phyloP scores from a whole-genome alignment of 495 filamentous ascomycete species.

The Aspergillus indologenus region DNA sequence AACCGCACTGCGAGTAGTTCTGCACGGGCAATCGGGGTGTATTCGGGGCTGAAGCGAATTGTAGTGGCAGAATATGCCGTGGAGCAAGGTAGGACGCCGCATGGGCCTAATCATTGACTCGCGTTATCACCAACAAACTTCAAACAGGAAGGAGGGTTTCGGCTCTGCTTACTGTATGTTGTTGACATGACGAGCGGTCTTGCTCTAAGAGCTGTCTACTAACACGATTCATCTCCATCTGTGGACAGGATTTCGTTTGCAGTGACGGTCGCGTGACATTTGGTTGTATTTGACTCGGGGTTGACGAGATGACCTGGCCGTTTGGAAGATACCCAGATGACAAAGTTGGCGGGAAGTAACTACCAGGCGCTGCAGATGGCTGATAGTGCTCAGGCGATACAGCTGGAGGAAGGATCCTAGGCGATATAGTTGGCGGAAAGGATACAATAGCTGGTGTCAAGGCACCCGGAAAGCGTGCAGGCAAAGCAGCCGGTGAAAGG shows the following conservation, averaged over 20 bases:
- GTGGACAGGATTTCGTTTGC: neutral
- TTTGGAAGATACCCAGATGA: neutral
- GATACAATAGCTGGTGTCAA: too few species aligned
- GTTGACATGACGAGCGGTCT: constrained; percentile 16
- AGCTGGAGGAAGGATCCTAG: neutral
- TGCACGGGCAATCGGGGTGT: too few species aligned
- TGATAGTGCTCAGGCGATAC: neutral
- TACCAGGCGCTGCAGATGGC: neutral
- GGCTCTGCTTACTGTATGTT: neutral
- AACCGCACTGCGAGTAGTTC: too few species aligned
- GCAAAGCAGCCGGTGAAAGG: too few species aligned
- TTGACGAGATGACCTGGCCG: neutral
- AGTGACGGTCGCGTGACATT: neutral
- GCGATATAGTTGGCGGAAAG: too few species aligned
- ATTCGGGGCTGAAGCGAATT: too few species aligned
- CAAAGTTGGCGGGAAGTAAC: neutral
- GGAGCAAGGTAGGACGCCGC: neutral
- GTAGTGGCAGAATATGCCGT: neutral
- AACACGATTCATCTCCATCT: constrained; percentile 2
- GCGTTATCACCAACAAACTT: neutral
- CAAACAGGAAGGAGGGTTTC: neutral
- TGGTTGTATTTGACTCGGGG: neutral
- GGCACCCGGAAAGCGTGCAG: too few species aligned
- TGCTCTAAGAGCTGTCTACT: constrained; percentile 17
- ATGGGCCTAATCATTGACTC: neutral